Base-by-base conservation (phyloP, 2,329 filamentous ascomycete species). In the Polytolypa hystricis region DNA sequence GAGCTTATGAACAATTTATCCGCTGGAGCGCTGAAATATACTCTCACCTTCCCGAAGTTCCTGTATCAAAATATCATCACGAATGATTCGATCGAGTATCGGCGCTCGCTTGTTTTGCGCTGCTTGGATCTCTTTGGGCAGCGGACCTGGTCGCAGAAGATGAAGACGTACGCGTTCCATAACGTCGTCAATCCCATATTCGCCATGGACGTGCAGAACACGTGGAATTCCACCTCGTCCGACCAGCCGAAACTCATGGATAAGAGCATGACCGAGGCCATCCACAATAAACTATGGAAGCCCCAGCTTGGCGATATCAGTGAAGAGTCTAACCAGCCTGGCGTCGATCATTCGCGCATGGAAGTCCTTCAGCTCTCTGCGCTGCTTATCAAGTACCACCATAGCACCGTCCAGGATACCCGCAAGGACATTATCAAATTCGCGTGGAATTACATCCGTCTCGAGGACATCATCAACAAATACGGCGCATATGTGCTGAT, bases 401-500 rank as follows among this genome's bases (percentile, higher is more conserved):
- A 89, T 51, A 74, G 76, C 20, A 82, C 86, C 37, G 73, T 98
- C 1, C 83, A 93, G 47, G 91, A 96, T 51, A 80, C 84, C 2
- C 79, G 93, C 25, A 98, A 98, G 60, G 91, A 98, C 46, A 89
- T 98, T 43, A 98, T 98, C 54, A 96, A 95, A 61, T 98, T 96
- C 60, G 87, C 86, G 3, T 99, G 91, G 91, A 94, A 87, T 12
- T 96, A 94, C 55, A 98, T 98, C 51, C 78, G 84, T 16, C 73
- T 98, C n/a, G 93, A 99, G 53, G 91, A 99, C 58, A 84, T 94
- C 39, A 94, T 98, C 66, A 98, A 96, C 67, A 98, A 98, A 60
- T 91, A 96, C 57, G 91, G 89, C 1, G 87, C 91, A 2, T 98
- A 98, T 51, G 89, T 95, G 4, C 77, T 98, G 4, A 93, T 98